phyloP scores from a whole-genome alignment of 2,329 filamentous ascomycete species.

The Aspergillus sp. region DNA sequence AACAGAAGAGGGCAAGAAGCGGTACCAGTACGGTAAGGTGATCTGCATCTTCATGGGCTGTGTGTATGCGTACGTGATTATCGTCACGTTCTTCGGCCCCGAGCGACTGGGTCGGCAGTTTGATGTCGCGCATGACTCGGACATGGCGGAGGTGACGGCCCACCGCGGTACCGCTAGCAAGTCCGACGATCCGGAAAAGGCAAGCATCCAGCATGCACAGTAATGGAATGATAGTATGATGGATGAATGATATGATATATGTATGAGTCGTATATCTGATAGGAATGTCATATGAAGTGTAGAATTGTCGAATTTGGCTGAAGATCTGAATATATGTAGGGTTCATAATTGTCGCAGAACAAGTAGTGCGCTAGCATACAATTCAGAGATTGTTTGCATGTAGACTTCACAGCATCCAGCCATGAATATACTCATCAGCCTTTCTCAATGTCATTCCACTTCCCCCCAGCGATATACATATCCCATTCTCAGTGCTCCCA shows the following conservation, averaged over 20 bases:
- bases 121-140: constrained; percentile 46
- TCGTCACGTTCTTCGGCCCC: constrained; percentile 48
- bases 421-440: too few species aligned
- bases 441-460: too few species aligned
- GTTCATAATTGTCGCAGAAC: too few species aligned
- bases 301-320: background rate
- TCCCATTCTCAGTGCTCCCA: too few species aligned
- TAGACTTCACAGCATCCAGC: too few species aligned
- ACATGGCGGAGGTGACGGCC: constrained; percentile 44
- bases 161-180: constrained; percentile 20
- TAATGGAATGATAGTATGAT: background rate
- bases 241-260: background rate
- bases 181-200: constrained; percentile 31
- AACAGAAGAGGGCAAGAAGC: constrained; percentile 45
- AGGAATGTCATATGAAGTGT: background rate
- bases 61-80: constrained; percentile 64
- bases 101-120: constrained; percentile 48
- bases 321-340: too few species aligned
- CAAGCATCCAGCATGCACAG: background rate
- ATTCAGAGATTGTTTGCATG: too few species aligned
- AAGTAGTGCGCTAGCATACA: too few species aligned
- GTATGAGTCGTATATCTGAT: background rate
- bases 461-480: too few species aligned
- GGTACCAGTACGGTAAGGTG: constrained; percentile 76
- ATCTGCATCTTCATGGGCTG: constrained; percentile 91